Evolutionary conservation across 352 stramenopile genomes (phyloP).

Genomic region (Globisporangium emineosum): DNA sequence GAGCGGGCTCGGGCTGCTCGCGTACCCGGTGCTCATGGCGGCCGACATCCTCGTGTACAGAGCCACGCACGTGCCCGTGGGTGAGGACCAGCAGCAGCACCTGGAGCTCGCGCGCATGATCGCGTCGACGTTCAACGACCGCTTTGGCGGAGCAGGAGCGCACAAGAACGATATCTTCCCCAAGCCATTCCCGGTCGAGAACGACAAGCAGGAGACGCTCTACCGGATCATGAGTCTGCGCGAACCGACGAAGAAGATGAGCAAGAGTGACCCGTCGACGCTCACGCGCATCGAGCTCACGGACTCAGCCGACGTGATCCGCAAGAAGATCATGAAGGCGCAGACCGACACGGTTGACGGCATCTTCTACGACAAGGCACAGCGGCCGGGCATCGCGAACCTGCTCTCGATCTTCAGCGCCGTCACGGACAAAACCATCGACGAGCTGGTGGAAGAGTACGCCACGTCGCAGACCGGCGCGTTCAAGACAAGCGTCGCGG

Average conservation of each 20-base stretch:
- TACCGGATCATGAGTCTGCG: slow-evolving; percentile 97
- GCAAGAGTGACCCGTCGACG: slow-evolving; percentile 93
- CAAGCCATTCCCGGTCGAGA: slow-evolving; percentile 51
- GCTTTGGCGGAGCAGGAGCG: slow-evolving; percentile 61
- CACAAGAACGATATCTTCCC: slow-evolving; percentile 35
- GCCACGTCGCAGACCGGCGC: slow-evolving; percentile 66
- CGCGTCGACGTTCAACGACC: slow-evolving; percentile 94
- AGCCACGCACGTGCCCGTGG: slow-evolving; percentile 95
- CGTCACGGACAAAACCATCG: slow-evolving; percentile 68
- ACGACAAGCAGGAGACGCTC: slow-evolving; percentile 42
- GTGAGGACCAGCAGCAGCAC: slow-evolving; percentile 98
- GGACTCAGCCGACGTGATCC: slow-evolving; percentile 58
- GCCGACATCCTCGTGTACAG: slow-evolving; percentile 99
- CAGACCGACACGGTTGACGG: slow-evolving; percentile 86
- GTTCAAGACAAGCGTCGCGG: slow-evolving; percentile 95
- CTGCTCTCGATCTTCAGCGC: slow-evolving; percentile 90
- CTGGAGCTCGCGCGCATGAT: slow-evolving; percentile 98
- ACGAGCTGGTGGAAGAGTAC: slow-evolving; percentile 72
- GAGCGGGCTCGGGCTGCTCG: slow-evolving; percentile 91
- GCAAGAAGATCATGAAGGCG: slow-evolving; percentile 86
- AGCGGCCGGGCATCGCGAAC: slow-evolving; percentile 94
- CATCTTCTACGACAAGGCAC: slow-evolving; percentile 87
- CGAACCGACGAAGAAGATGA: slow-evolving; percentile 98
- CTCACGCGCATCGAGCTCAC: slow-evolving; percentile 94
- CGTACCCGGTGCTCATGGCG: slow-evolving; percentile 99